phyloP scores from a whole-genome alignment of 2,329 filamentous ascomycete genomes.

The Phialophora expanda region DNA sequence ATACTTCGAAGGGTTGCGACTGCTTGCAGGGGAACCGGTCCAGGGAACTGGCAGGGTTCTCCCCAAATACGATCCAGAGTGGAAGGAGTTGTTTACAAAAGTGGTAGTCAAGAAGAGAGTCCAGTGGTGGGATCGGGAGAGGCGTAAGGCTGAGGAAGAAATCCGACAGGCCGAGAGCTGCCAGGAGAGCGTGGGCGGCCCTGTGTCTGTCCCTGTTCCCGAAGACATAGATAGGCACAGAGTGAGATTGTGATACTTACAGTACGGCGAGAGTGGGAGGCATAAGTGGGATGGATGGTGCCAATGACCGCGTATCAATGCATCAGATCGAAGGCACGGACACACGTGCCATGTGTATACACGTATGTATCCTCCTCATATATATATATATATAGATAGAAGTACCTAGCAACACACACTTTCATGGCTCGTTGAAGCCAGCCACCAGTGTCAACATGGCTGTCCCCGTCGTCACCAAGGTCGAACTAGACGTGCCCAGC shows the following conservation, averaged over 20 bases:
- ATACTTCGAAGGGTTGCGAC: background rate
- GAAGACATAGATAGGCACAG: background rate
- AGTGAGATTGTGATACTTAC: background rate
- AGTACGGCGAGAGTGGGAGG: background rate
- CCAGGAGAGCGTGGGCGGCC: background rate
- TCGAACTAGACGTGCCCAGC: constrained; percentile 4
- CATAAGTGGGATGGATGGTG: background rate
- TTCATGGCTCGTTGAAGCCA: background rate
- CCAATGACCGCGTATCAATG: background rate
- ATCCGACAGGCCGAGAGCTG: background rate
- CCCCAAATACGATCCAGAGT: background rate
- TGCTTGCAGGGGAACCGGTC: background rate
- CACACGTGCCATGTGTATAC: background rate
- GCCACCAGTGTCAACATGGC: background rate
- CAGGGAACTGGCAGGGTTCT: background rate
- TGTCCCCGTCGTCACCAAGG: background rate
- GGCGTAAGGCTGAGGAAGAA: background rate
- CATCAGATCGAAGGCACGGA: background rate
- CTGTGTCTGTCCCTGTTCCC: background rate
- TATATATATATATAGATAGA: background rate
- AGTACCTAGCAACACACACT: background rate
- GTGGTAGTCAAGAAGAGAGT: background rate
- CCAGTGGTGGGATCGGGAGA: background rate
- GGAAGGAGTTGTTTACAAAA: background rate
- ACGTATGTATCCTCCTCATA: background rate